Percentiles rank a stretch among this genome's conserved stretches.
phyloP scores from a whole-genome alignment of 257 asterid species.

The Forsythia viridissima region DNA sequence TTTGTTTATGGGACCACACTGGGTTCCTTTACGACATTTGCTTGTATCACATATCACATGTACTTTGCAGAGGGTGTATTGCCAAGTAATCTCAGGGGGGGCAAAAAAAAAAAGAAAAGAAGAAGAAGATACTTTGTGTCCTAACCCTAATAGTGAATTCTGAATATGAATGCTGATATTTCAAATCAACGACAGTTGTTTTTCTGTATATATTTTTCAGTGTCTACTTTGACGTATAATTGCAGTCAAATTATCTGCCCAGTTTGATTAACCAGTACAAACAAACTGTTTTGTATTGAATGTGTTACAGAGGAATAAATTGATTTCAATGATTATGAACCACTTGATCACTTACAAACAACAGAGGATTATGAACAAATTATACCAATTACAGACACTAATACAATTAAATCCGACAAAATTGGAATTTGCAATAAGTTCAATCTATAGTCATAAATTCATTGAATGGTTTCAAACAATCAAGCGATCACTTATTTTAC shows the following conservation, averaged over 20 bases:
- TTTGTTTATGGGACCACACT: neutral
- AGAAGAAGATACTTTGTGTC: neutral
- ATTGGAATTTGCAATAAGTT: too few species aligned
- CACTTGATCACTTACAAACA: neutral
- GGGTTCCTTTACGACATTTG: neutral
- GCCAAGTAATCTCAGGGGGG: neutral
- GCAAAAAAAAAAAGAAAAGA: too few species aligned
- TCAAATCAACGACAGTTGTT: neutral
- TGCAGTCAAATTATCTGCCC: neutral
- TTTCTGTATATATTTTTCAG: neutral
- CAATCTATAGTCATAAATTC: too few species aligned
- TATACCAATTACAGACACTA: neutral
- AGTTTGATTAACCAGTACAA: neutral
- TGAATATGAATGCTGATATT: neutral
- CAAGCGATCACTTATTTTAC: too few species aligned
- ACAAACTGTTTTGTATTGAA: too few species aligned
- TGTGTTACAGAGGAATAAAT: neutral
- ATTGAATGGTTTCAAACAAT: too few species aligned
- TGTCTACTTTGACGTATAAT: neutral
- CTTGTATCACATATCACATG: neutral
- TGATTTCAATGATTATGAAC: neutral
- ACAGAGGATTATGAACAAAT: neutral
- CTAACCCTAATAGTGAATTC: neutral
- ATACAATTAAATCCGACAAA: neutral
- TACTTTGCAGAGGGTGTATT: neutral